Percentiles rank a stretch among this genome's conserved stretches.
Evolutionary conservation across 768 basidiomycete genomes (phyloP).

Genomic region (Boletus vermiculosoides): DNA sequence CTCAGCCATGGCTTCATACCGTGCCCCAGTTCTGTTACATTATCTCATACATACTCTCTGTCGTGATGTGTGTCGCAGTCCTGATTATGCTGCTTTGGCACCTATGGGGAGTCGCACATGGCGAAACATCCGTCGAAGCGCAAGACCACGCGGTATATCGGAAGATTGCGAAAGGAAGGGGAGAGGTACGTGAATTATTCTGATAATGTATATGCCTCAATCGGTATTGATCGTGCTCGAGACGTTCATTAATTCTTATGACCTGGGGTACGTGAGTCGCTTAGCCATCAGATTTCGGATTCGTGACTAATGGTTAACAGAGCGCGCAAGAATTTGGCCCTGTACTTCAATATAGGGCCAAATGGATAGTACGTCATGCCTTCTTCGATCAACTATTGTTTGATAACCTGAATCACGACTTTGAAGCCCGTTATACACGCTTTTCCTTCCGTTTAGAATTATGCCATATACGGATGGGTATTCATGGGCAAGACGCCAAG

Average conservation of each 20-base stretch:
- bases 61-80: slow-evolving; percentile 74
- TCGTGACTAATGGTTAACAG: not conserved
- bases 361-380: slow-evolving; percentile 72
- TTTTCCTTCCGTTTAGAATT: slow-evolving; percentile 79
- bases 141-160: slow-evolving; percentile 85
- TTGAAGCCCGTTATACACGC: slow-evolving; percentile 66
- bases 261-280: slow-evolving; percentile 61
- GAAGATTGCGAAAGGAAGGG: slow-evolving; percentile 61
- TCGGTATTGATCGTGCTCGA: slow-evolving; percentile 25
- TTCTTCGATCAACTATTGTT: not conserved
- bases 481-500: slow-evolving; percentile 70
- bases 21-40: slow-evolving; percentile 72
- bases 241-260: slow-evolving; percentile 89
- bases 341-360: slow-evolving; percentile 86
- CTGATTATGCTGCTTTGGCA: slow-evolving; percentile 73
- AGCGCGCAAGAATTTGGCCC: slow-evolving; percentile 63
- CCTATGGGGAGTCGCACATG: slow-evolving; percentile 63
- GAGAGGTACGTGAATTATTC: slow-evolving; percentile 52
- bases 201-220: not conserved
- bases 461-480: slow-evolving; percentile 84
- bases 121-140: slow-evolving; percentile 87
- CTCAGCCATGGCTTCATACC: slow-evolving; percentile 52
- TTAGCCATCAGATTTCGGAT: not conserved
- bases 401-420: not conserved
- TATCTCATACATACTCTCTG: slow-evolving; percentile 70